Conservation (phyloP, 345 rosid genomes). For the sweet orange (Citrus sinensis) region DVS_A1.0 CM039161.1:20859501-20860000, state of each 20-base stretch:
- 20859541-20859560: background rate
- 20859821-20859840: background rate
- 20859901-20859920: background rate
- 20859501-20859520: background rate
- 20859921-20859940: background rate
- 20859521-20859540: background rate
- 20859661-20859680: background rate
- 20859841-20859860: background rate
- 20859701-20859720: background rate
- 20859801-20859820: background rate
- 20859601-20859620: background rate
- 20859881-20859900: background rate
- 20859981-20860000: conserved; percentile 15
- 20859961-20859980: background rate
- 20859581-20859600: background rate
- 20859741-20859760: background rate
- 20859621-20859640: background rate
- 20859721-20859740: background rate
- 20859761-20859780: background rate
- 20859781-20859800: background rate
- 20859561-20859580: background rate
- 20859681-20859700: background rate
- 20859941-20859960: background rate
- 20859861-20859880: background rate
- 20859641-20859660: background rate